These are phyloP conservation scores for Diplocarpon rosae DNA, from an alignment of 2,329 filamentous ascomycete species.

Conservation along the genomic window DNA sequence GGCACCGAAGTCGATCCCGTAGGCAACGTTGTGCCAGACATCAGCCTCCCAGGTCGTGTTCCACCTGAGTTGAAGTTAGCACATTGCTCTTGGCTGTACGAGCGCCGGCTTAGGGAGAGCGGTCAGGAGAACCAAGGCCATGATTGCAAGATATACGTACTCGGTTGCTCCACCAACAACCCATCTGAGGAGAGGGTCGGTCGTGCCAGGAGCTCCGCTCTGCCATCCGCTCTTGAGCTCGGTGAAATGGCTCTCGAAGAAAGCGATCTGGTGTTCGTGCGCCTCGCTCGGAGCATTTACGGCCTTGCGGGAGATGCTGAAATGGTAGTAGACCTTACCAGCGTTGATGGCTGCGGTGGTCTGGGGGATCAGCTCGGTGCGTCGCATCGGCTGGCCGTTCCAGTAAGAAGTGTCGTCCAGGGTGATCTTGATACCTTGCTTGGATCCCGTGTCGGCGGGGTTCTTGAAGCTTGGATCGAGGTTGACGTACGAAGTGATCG, in stretches of 20 bases:
- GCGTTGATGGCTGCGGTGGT: conserved; percentile 51
- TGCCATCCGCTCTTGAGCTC: conserved; percentile 62
- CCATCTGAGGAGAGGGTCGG: conserved; percentile 52
- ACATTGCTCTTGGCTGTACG: conserved; percentile 26
- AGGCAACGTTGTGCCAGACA: conserved; percentile 66
- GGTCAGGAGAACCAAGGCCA: not conserved
- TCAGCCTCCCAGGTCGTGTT: conserved; percentile 47
- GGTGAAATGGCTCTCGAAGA: conserved; percentile 63
- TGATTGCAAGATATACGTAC: not conserved
- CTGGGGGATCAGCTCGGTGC: conserved; percentile 64
- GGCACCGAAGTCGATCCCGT: conserved; percentile 57
- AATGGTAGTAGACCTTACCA: conserved; percentile 64
- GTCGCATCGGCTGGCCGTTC: conserved; percentile 62
- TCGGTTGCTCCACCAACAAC: conserved; percentile 47
- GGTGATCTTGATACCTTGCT: conserved; percentile 57
- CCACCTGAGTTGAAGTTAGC: conserved; percentile 34
- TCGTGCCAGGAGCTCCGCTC: conserved; percentile 33
- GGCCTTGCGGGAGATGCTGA: conserved; percentile 49
- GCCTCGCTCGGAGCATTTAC: conserved; percentile 48
- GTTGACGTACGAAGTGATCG: conserved; percentile 30
- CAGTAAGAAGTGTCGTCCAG: conserved; percentile 54
- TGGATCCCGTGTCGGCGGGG: conserved; percentile 44
- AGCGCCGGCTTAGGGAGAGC: conserved; percentile 57
- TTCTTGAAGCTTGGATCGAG: conserved; percentile 39
- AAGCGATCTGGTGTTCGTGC: conserved; percentile 53